phyloP scores from a whole-genome alignment of 768 basidiomycete genomes.

The Leccinellum luteum region DNA sequence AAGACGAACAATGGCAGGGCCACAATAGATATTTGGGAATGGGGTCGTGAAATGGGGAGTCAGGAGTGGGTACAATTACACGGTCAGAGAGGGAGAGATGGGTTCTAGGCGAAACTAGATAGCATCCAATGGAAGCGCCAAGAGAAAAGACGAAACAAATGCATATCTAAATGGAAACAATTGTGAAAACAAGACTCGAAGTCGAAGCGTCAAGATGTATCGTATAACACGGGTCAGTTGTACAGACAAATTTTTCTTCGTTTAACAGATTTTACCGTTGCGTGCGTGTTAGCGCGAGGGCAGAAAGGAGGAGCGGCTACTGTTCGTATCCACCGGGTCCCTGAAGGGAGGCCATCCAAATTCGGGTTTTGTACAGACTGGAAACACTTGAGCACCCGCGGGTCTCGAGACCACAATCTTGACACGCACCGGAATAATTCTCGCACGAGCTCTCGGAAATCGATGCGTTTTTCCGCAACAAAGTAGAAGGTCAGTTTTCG shows the following conservation, averaged over 20 bases:
- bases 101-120: conserved; percentile 34
- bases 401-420: neutral
- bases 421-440: conserved; percentile 77
- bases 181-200: conserved; percentile 3
- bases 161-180: conserved; percentile 33
- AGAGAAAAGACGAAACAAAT: conserved; percentile 3
- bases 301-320: conserved; percentile 21
- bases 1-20: neutral
- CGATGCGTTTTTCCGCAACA: conserved; percentile 91
- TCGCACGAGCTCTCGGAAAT: conserved; percentile 93
- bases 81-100: neutral
- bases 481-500: conserved; percentile 99
- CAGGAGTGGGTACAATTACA: conserved; percentile 25
- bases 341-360: conserved; percentile 91
- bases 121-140: conserved; percentile 15
- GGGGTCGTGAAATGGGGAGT: neutral
- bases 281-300: neutral
- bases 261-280: conserved; percentile 5
- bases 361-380: conserved; percentile 89
- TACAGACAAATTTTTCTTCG: neutral
- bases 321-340: conserved; percentile 45
- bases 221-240: conserved; percentile 18
- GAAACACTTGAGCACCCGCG: neutral
- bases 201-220: conserved; percentile 21
- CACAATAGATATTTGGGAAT: conserved; percentile 22